These are phyloP conservation scores for Annona cherimola DNA, from an alignment of 164 flowering plant genomes.

Conservation along the genomic window DNA sequence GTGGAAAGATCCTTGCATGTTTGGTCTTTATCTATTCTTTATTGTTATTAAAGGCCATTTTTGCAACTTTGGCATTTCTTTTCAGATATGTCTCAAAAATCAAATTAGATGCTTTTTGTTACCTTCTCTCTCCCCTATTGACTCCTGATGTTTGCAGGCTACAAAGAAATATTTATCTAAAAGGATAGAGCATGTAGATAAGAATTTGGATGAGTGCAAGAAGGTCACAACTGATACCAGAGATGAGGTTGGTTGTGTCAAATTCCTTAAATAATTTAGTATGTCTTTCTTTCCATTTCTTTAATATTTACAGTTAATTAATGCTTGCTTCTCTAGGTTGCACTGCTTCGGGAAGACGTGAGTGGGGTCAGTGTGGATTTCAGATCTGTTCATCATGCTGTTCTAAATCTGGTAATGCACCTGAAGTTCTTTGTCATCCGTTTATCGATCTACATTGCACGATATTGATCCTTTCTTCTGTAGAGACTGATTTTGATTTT, in stretches of 20 bases:
- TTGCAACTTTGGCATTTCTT: neutral
- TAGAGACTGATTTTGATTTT: slow-evolving; percentile 5
- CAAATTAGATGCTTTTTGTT: neutral
- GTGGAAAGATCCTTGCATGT: no score
- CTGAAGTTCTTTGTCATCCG: neutral
- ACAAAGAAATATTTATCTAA: slow-evolving; percentile 54
- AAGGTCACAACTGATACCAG: slow-evolving; percentile 41
- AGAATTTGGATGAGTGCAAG: slow-evolving; percentile 41
- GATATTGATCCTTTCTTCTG: neutral
- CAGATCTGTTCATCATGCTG: slow-evolving; percentile 42
- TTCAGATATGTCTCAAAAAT: neutral
- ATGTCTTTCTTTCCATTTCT: slow-evolving; percentile 3
- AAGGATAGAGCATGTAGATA: slow-evolving; percentile 48
- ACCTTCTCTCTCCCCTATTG: neutral
- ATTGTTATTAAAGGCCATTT: neutral
- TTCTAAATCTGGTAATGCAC: slow-evolving; percentile 45
- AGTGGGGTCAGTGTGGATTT: slow-evolving; percentile 34
- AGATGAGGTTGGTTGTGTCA: slow-evolving; percentile 40
- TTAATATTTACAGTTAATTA: slow-evolving; percentile 10
- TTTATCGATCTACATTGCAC: neutral
- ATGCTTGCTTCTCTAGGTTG: slow-evolving; percentile 31
- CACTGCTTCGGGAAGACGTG: slow-evolving; percentile 34
- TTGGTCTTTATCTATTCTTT: neutral
- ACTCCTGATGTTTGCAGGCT: slow-evolving; percentile 29
- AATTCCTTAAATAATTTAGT: neutral